phyloP scores from a whole-genome alignment of 2,329 filamentous ascomycete species.

The Fusarium poae region DNA sequence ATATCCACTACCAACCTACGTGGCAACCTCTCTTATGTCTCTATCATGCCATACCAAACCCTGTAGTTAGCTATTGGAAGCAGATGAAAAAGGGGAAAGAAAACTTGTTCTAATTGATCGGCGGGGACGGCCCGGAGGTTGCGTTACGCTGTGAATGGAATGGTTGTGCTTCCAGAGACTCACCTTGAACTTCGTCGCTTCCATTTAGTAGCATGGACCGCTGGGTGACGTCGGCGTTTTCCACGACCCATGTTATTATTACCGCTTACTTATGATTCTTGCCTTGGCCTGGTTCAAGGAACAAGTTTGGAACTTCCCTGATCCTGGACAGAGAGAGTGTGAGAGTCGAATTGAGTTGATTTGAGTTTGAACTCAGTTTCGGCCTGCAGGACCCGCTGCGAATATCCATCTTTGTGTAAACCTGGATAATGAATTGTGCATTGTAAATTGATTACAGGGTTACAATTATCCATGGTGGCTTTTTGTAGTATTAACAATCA shows the following conservation, averaged over 20 bases:
- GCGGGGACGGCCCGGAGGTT: constrained; percentile 35
- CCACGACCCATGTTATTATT: not conserved
- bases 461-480: constrained; percentile 28
- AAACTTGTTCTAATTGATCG: constrained; percentile 34
- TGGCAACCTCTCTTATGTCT: constrained; percentile 22
- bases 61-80: constrained; percentile 16
- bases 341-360: not conserved
- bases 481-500: constrained; percentile 15
- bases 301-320: constrained; percentile 9
- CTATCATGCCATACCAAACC: constrained; percentile 14
- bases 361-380: constrained; percentile 1
- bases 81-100: not conserved
- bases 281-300: constrained; percentile 22
- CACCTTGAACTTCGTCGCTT: not conserved
- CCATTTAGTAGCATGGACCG: constrained; percentile 3
- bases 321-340: not conserved
- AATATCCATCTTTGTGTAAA: constrained; percentile 8
- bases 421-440: not conserved
- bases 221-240: constrained; percentile 35
- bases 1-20: constrained; percentile 18
- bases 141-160: constrained; percentile 10
- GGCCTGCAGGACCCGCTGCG: constrained; percentile 26
- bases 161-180: constrained; percentile 25
- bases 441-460: constrained; percentile 15
- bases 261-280: not conserved